These are phyloP conservation scores for Fusarium circinatum DNA, from an alignment of 2,329 filamentous ascomycete species.

Conservation along the genomic window DNA sequence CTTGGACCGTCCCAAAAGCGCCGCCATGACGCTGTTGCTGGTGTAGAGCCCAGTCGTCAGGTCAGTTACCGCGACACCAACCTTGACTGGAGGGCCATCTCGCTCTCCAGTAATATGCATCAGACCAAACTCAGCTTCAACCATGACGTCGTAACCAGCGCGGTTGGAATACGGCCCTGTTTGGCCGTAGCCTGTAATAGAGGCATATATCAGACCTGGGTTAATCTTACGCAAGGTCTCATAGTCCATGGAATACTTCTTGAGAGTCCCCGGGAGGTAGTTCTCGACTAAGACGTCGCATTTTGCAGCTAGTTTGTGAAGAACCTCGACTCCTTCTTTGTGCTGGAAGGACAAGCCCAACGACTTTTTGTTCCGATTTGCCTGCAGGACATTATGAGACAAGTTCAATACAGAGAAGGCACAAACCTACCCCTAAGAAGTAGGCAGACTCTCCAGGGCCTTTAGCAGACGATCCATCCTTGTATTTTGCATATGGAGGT, in stretches of 20 bases:
- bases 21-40: slow-evolving; percentile 94
- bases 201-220: slow-evolving; percentile 89
- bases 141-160: slow-evolving; percentile 99
- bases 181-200: slow-evolving; percentile 96
- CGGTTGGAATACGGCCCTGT: slow-evolving; percentile 88
- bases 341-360: slow-evolving; percentile 91
- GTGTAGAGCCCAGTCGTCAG: slow-evolving; percentile 95
- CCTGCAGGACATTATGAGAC: slow-evolving; percentile 60
- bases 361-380: slow-evolving; percentile 97
- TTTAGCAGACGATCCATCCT: slow-evolving; percentile 63
- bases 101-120: slow-evolving; percentile 97
- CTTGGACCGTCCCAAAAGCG: slow-evolving; percentile 77
- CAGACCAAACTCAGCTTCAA: slow-evolving; percentile 95
- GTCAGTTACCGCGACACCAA: slow-evolving; percentile 96
- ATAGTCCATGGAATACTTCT: slow-evolving; percentile 93
- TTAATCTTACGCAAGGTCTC: slow-evolving; percentile 83
- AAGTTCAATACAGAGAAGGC: neutral
- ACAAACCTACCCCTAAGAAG: slow-evolving; percentile 78
- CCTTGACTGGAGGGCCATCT: slow-evolving; percentile 93
- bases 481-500: slow-evolving; percentile 88
- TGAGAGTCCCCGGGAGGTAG: slow-evolving; percentile 88
- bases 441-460: slow-evolving; percentile 94
- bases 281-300: slow-evolving; percentile 97
- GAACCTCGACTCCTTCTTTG: slow-evolving; percentile 81
- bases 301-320: slow-evolving; percentile 84